Evolutionary conservation across 768 basidiomycete species (phyloP), one percentile per base, ranked within the genome.

Genomic region (Lentinus brumalis): DNA sequence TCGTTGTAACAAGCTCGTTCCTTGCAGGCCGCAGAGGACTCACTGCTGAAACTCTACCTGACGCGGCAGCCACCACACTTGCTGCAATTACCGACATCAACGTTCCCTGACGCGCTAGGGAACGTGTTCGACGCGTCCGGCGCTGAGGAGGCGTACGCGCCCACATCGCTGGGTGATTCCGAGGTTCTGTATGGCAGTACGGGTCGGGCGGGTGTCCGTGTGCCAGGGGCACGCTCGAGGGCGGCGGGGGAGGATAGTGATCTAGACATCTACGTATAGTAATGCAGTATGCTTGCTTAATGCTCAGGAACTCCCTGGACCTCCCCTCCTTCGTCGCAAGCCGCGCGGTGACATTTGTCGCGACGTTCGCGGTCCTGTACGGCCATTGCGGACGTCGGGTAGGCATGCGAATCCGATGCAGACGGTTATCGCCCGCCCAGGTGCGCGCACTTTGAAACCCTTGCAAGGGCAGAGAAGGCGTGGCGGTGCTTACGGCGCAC

Each of bases 1-100:
- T 44, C 45, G 21, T 39, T 1, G 53, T 44, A 21, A 32, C 50
- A 67, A 35, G 55, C 31, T 9, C 29, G 57, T 30, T 56, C 21
- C 6, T 30, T 60, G 30, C 65, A 91, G 89, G 93, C 93, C 15
- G 90, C 91, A 9, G 93, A 96, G 75, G 92, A 95, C 67, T 85
- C 93, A 0, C 78, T 96, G 29, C 85, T 88, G 62, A 82, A 92
- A 45, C 78, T 95, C 21, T 96, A 94, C 75, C 84, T 96, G 60
- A 93, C 92, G 11, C 83, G 82, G 63, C 86, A 86, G 53, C 92
- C 92, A 6, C 76, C 86, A 53, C 81, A 92, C 58, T 74, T 83
- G 40, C 66, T 92, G 47, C 83, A 85, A 54, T 77, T 94, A 44
- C 92, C 92, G 7, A 86, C 90, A 5, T 83, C 84, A 46, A 89